phyloP scores from a whole-genome alignment of 176 grass and related monocot genomes.

The Eleusine coracana region DNA sequence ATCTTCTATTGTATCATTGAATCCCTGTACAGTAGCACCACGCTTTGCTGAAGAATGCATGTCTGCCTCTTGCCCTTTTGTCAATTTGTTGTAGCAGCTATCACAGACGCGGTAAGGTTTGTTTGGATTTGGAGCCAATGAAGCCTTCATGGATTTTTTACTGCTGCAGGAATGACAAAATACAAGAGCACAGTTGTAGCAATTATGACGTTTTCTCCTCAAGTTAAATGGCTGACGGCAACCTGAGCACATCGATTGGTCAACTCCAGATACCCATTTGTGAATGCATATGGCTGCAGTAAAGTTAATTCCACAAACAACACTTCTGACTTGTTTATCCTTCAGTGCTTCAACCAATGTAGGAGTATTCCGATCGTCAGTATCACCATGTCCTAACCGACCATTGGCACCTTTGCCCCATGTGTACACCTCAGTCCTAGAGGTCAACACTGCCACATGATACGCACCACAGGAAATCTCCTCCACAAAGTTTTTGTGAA shows the following conservation, averaged over 20 bases:
- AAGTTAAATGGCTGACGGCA: slow-evolving; percentile 93
- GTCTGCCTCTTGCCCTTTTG: slow-evolving; percentile 65
- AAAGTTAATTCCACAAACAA: slow-evolving; percentile 94
- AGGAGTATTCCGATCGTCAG: slow-evolving; percentile 80
- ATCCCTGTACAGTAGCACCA: slow-evolving; percentile 55
- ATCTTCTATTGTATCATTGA: slow-evolving; percentile 64
- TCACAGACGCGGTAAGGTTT: slow-evolving; percentile 97
- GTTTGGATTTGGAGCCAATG: slow-evolving; percentile 89
- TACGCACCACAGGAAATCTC: slow-evolving; percentile 97
- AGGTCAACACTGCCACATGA: slow-evolving; percentile 91
- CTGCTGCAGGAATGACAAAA: slow-evolving; percentile 96
- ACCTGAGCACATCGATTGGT: slow-evolving; percentile 98
- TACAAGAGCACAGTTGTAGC: slow-evolving; percentile 95
- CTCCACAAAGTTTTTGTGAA: slow-evolving; percentile 96
- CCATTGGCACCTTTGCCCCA: slow-evolving; percentile 99
- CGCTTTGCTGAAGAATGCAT: slow-evolving; percentile 62
- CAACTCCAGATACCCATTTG: slow-evolving; percentile 96
- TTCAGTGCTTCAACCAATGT: slow-evolving; percentile 94
- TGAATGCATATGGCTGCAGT: slow-evolving; percentile 99
- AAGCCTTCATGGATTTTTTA: slow-evolving; percentile 90
- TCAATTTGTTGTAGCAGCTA: slow-evolving; percentile 81
- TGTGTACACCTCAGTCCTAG: slow-evolving; percentile 92
- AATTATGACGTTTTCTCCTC: slow-evolving; percentile 98
- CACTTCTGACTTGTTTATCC: slow-evolving; percentile 97
- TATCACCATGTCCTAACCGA: slow-evolving; percentile 90